These are phyloP conservation scores for Malassezia caprae DNA, from an alignment of 1,284 basidiomycete species.

Conservation along the genomic window DNA sequence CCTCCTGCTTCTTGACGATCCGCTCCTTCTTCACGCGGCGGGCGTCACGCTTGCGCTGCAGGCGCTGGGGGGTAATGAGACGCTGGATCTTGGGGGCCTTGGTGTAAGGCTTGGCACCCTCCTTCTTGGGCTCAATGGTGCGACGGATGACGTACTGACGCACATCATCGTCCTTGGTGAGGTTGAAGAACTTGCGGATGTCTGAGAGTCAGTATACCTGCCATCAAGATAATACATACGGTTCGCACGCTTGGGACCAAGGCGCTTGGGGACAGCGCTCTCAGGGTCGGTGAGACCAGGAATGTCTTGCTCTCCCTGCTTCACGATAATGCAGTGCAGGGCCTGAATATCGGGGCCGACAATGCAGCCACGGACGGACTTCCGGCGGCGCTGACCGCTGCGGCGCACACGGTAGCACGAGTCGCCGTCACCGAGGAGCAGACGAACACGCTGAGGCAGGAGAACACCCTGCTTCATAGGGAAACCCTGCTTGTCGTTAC, in stretches of 20 bases:
- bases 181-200: slow-evolving; percentile 96
- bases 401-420: slow-evolving; percentile 93
- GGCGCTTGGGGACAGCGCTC: slow-evolving; percentile 79
- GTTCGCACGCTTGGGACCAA: slow-evolving; percentile 66
- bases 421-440: slow-evolving; percentile 89
- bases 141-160: slow-evolving; percentile 76
- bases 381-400: slow-evolving; percentile 91
- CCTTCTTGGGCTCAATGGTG: slow-evolving; percentile 88
- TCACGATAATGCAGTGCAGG: slow-evolving; percentile 85
- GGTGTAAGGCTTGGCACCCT: slow-evolving; percentile 86
- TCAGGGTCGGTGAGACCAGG: slow-evolving; percentile 74
- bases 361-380: slow-evolving; percentile 92
- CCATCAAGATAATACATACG: slow-evolving; percentile 15
- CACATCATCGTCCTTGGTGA: slow-evolving; percentile 95
- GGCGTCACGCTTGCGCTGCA: slow-evolving; percentile 92
- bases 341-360: slow-evolving; percentile 93
- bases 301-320: slow-evolving; percentile 87
- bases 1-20: slow-evolving; percentile 83
- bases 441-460: slow-evolving; percentile 80
- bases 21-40: slow-evolving; percentile 77
- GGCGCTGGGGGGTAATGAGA: slow-evolving; percentile 76
- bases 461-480: slow-evolving; percentile 99
- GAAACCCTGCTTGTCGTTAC: slow-evolving; percentile 76
- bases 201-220: slow-evolving; percentile 20
- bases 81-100: slow-evolving; percentile 73